Evolutionary conservation across 345 rosid species (phyloP), one percentile per base, ranked within the genome.

Genomic region (Lagerstroemia speciosa): DNA sequence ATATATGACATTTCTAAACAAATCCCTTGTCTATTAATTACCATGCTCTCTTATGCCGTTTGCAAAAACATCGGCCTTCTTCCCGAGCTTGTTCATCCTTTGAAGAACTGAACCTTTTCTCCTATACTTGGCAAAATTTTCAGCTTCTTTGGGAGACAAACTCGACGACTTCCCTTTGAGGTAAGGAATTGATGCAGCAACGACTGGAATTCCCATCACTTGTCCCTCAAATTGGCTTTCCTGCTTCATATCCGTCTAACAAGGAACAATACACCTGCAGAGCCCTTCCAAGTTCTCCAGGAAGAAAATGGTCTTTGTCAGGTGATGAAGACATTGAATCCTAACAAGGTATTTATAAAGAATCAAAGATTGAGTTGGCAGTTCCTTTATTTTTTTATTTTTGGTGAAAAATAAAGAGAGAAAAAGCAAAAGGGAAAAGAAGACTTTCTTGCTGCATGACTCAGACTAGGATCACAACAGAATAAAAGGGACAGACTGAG

Each of bases 21-120:
- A 10, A 7, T 41, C 2, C 17, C 11, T 41, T 41, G 9, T 37
- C 40, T 2, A 27, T 31, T 19, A 46, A 48, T 69, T 57, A 69
- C 77, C 73, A 24, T 74, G 77, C 57, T 74, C 77, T 22, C 73
- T 37, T 34, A 69, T 29, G 33, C 77, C 17, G 2, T 46, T 37
- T 3, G 78, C 73, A 26, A 78, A 74, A 16, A 57, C 60, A 65
- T 78, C 75, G 3, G 77, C 77, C 53, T 68, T 74, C 64, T 68
- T 74, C 8, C 77, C 73, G n/a, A 70, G 19, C 65, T 63, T 71
- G 52, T 68, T 74, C 34, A 67, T 78, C 46, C 62, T 71, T 14
- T 58, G 31, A 29, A 78, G 57, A 57, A 68, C 71, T 12, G 75
- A 67, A 36, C 12, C 60, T 53, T 26, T 53, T 26, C 60, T 53